Percentiles rank a stretch among this genome's conserved stretches.
Evolutionary conservation across 1,139 yeast species (phyloP).

Genomic region (Sugiyamaella sp.): DNA sequence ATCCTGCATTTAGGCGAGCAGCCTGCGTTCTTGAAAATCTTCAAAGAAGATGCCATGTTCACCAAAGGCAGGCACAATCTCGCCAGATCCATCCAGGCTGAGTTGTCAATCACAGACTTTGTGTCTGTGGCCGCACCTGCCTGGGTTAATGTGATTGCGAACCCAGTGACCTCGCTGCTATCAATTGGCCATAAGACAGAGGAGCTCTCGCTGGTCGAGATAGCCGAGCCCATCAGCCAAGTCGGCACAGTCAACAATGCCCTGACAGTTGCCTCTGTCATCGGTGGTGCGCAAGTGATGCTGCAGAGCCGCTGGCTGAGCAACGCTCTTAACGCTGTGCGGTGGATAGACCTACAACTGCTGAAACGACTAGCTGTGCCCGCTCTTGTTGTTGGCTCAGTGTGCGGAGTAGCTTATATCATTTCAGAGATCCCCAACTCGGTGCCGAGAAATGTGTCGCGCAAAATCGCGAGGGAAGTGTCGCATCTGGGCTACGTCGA

Average conservation of each 20-base stretch:
- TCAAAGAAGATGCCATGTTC: slow-evolving; percentile 83
- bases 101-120: slow-evolving; percentile 67
- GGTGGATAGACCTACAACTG: slow-evolving; percentile 29
- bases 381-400: slow-evolving; percentile 54
- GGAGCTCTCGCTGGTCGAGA: background rate
- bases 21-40: slow-evolving; percentile 60
- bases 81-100: slow-evolving; percentile 60
- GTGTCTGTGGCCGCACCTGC: slow-evolving; percentile 53
- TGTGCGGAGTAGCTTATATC: slow-evolving; percentile 66
- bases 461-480: slow-evolving; percentile 66
- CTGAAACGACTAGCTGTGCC: slow-evolving; percentile 50
- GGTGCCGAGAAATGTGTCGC: slow-evolving; percentile 78
- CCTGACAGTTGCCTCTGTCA: slow-evolving; percentile 45
- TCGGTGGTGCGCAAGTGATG: slow-evolving; percentile 43
- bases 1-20: slow-evolving; percentile 50
- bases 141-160: slow-evolving; percentile 24
- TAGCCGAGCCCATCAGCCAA: background rate
- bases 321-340: slow-evolving; percentile 35
- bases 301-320: slow-evolving; percentile 35
- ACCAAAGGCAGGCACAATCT: slow-evolving; percentile 68
- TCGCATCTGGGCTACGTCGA: slow-evolving; percentile 74
- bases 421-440: slow-evolving; percentile 86
- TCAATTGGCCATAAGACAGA: background rate
- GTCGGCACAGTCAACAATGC: slow-evolving; percentile 42
- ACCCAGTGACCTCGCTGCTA: slow-evolving; percentile 1